A percentile compares a stretch with the other conserved stretches of the same genome.
These are phyloP conservation scores for Hypoxylon sp. DNA, from an alignment of 2,329 filamentous ascomycete genomes.

Conservation along the genomic window DNA sequence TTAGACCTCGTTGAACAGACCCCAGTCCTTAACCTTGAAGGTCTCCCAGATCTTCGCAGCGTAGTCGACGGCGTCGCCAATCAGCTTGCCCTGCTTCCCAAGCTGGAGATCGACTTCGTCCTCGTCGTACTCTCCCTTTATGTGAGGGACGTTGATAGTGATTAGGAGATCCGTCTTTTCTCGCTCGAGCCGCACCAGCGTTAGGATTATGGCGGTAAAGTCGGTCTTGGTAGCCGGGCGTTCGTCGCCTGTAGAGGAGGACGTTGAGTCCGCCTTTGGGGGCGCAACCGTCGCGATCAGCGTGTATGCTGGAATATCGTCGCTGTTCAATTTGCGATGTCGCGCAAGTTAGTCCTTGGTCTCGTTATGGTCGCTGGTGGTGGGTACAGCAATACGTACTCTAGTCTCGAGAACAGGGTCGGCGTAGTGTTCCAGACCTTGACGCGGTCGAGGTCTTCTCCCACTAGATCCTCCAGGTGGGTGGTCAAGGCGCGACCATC, in stretches of 20 bases:
- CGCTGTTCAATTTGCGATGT: conserved; percentile 53
- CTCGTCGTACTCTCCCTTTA: conserved; percentile 79
- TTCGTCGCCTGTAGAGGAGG: conserved; percentile 52
- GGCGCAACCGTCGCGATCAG: conserved; percentile 77
- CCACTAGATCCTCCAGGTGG: conserved; percentile 79
- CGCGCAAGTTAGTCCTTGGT: conserved; percentile 26
- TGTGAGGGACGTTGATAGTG: conserved; percentile 89
- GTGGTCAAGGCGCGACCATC: conserved; percentile 79
- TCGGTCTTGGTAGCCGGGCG: conserved; percentile 62
- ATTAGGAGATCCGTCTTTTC: conserved; percentile 86
- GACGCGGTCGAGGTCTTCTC: conserved; percentile 73
- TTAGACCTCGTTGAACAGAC: conserved; percentile 72
- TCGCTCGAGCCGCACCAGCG: conserved; percentile 81
- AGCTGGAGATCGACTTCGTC: conserved; percentile 78
- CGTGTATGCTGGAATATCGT: conserved; percentile 74
- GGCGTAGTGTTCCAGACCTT: conserved; percentile 77
- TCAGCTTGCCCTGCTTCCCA: conserved; percentile 76
- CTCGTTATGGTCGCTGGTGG: neutral
- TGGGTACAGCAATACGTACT: conserved; percentile 57
- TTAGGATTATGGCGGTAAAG: conserved; percentile 82
- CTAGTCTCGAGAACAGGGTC: conserved; percentile 70
- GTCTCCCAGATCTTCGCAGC: conserved; percentile 77
- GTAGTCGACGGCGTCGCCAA: conserved; percentile 78
- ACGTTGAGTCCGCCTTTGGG: conserved; percentile 42
- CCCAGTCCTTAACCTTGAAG: conserved; percentile 86